These are phyloP conservation scores for Apiotrichum gamsii DNA, from an alignment of 1,284 basidiomycete species.

Conservation along the genomic window DNA sequence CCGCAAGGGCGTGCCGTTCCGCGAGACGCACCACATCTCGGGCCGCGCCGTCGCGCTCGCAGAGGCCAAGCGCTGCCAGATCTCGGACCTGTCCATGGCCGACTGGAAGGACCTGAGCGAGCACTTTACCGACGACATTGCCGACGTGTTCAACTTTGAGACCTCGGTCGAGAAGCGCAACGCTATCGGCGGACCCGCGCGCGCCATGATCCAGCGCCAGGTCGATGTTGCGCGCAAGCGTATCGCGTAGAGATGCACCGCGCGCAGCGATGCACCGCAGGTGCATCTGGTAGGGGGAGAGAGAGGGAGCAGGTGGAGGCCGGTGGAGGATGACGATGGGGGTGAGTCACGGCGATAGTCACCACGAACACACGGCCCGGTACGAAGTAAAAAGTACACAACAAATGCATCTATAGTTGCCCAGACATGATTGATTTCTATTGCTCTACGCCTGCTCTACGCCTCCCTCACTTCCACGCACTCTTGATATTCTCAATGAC, in stretches of 20 bases:
- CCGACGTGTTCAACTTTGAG: constrained; percentile 83
- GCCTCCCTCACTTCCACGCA: constrained; percentile 71
- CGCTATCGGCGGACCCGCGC: constrained; percentile 86
- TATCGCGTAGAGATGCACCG: no score
- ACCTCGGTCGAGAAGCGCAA: constrained; percentile 88
- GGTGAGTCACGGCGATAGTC: no score
- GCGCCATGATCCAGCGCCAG: constrained; percentile 78
- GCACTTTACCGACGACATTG: constrained; percentile 75
- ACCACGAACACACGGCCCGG: no score
- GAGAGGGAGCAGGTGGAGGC: no score
- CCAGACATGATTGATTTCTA: no score
- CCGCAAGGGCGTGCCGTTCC: constrained; percentile 95
- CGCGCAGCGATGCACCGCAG: no score
- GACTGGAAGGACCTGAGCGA: constrained; percentile 72
- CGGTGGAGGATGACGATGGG: no score
- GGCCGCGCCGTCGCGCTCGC: constrained; percentile 92
- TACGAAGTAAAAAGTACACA: no score
- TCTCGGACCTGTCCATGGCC: constrained; percentile 70
- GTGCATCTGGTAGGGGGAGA: no score
- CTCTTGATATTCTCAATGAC: constrained; percentile 71
- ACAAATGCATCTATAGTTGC: no score
- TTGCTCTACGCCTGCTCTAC: not conserved
- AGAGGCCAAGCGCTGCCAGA: constrained; percentile 70
- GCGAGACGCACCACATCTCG: constrained; percentile 97
- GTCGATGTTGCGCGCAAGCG: constrained; percentile 61